Base-by-base conservation (phyloP, 371 early-diverging fungal species). In the Blakeslea trispora region DNA sequence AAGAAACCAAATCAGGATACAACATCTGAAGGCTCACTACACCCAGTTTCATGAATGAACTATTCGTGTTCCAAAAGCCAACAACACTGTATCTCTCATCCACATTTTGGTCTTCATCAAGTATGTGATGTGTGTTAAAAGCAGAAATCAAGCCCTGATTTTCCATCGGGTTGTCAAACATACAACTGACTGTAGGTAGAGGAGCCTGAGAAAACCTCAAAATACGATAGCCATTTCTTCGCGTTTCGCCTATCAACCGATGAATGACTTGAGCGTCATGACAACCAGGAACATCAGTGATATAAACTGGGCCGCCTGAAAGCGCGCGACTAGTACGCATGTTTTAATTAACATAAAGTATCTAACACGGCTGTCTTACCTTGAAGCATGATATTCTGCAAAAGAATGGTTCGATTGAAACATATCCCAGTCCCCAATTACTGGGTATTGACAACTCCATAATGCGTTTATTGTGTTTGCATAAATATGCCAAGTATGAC, bases 401-500 rank as follows among this genome's bases (percentile, higher is more conserved):
- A 68, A 81, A 11, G 55, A 50, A 62, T 79, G 80, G 15, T 42
- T 10, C n/a, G 75, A 62, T 57, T 81, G 75, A 63, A 81, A 82
- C 81, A 82, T 81, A 50, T 81, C 81, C 77, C 77, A 81, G 45
- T 81, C 81, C 4, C 63, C 54, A 13, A 73, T 49, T 1, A 60
- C 18, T 13, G 55, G 55, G 37, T 41, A 57, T 5, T 53, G 37
- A 5, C 17, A 2, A 11, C 60, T 63, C 56, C 57, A 69, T 15
- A 79, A 44, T 9, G 69, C 41, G 47, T 72, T 77, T 37, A 75
- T 61, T 8, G 74, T 61, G 57, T 81, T 81, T 15, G 69, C 48
- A 56, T 74, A 73, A 24, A 81, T 68, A 51, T 81, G 81, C 79
- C 80, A 79, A 13, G 71, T 0, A 64, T 81, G 79, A 7, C 79